Base-by-base conservation (phyloP, 2,329 filamentous ascomycete species). In the Trichoderma aggressivum region DNA sequence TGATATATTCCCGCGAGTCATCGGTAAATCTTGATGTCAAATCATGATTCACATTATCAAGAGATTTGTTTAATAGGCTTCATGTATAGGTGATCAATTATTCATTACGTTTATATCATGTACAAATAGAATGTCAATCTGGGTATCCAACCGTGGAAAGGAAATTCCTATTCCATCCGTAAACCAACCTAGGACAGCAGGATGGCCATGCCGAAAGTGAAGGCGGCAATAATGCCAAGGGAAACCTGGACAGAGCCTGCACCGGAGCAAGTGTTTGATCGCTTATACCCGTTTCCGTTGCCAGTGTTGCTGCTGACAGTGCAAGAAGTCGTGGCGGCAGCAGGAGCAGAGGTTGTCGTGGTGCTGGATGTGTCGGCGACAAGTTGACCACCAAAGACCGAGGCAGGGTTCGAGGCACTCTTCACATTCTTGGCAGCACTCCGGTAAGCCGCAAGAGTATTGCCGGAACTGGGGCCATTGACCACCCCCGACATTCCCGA, bases 401-500 rank as follows among this genome's bases (percentile, higher is more conserved):
- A 11, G 24, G 47, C 47, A 2, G 70, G 69, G 18, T 68, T 67
- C 14, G 55, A 59, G 2, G 71, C 69, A 11, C 50, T 50, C n/a
- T 36, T 26, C 5, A 64, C 71, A 5, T 47, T 60, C 12, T 50
- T 63, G 28, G 71, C 69, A 3, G 63, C 63, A 10, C 32, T 69
- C 30, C 61, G 26, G 63, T 74, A 75, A 14, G 66, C 53, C 10
- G 58, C 61, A 10, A 74, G 72, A 7, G 73, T 75, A 12, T 68
- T 34, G 18, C 32, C 56, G 18, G 14, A 21, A 0, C 10, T n/a
- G 18, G 56, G 56, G 1, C 28, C 24, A 56, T 77, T 77, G 71
- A 77, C 72, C 7, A 72, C 75, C 21, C 74, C 75, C 11, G 74
- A 62, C 76, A 77, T 76, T 28, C 76, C 76, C 39, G 39, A 43